Evolutionary conservation across 2,329 filamentous ascomycete species (phyloP).

Genomic region (Plenodomus tracheiphilus): DNA sequence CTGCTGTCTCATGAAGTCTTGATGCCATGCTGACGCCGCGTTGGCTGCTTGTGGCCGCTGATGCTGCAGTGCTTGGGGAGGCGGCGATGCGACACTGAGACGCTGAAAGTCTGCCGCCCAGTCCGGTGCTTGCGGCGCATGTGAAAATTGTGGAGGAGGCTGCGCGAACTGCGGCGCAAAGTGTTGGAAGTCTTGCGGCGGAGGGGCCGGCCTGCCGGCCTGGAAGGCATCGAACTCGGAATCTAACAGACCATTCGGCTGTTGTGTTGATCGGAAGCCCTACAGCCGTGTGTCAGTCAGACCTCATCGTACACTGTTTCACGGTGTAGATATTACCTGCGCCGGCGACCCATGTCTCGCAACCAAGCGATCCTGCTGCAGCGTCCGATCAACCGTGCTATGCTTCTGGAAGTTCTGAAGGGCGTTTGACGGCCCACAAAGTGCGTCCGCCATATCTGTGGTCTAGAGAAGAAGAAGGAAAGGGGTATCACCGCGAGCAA

Average conservation of each 20-base stretch:
- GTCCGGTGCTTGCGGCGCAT: constrained; percentile 41
- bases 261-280: constrained; percentile 64
- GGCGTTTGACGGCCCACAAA: constrained; percentile 76
- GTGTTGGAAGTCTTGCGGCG: constrained; percentile 46
- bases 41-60: constrained; percentile 43
- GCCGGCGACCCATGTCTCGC: constrained; percentile 55
- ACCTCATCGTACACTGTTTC: neutral
- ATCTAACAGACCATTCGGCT: constrained; percentile 60
- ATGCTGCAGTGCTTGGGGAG: constrained; percentile 53
- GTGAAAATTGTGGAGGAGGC: constrained; percentile 41
- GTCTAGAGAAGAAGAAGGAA: constrained; percentile 7
- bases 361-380: constrained; percentile 72
- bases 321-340: constrained; percentile 53
- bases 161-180: constrained; percentile 42
- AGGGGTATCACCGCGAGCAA: constrained; percentile 28
- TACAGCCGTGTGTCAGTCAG: constrained; percentile 40
- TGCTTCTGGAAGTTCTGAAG: constrained; percentile 75
- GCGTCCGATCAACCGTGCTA: constrained; percentile 66
- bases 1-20: constrained; percentile 59
- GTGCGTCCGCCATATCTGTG: constrained; percentile 62
- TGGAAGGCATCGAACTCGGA: constrained; percentile 73
- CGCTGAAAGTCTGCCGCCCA: constrained; percentile 57
- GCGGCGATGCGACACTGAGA: constrained; percentile 47
- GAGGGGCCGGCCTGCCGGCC: constrained; percentile 49
- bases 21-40: constrained; percentile 57